Evolutionary conservation across 139 green algal genomes (phyloP).

Genomic region (Tetraselmis striata): DNA sequence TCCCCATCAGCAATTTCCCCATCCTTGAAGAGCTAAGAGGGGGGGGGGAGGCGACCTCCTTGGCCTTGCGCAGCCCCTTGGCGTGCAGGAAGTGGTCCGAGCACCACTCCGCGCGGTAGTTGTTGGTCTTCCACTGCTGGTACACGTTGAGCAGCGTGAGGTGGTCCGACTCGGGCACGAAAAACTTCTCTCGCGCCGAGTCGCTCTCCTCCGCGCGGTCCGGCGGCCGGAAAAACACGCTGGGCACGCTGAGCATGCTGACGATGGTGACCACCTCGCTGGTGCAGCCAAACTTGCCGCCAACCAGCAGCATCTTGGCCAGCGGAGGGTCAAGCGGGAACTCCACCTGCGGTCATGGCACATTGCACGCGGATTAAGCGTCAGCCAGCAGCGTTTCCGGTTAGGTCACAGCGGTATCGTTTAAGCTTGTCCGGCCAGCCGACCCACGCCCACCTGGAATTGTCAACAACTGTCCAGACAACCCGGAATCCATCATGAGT

Average conservation of each 20-base stretch:
- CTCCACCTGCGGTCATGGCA: no score
- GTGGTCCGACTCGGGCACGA: constrained; percentile 96
- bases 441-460: no score
- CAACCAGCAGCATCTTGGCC: constrained; percentile 86
- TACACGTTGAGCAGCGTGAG: constrained; percentile 97
- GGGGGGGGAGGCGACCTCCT: no score
- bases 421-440: no score
- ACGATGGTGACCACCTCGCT: constrained; percentile 82
- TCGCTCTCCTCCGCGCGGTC: constrained; percentile 88
- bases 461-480: no score
- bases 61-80: constrained; percentile 87
- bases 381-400: no score
- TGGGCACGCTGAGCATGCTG: constrained; percentile 84
- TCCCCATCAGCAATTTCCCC: no score
- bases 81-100: constrained; percentile 90
- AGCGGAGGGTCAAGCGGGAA: constrained; percentile 96
- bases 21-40: no score
- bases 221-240: constrained; percentile 86
- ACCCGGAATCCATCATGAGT: no score
- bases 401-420: no score
- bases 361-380: no score
- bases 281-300: constrained; percentile 60
- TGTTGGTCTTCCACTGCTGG: constrained; percentile 96
- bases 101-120: constrained; percentile 85
- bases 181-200: constrained; percentile 97